These are phyloP conservation scores for Backusella tarrabulga DNA, from an alignment of 192 early-diverging fungal genomes.

Conservation along the genomic window DNA sequence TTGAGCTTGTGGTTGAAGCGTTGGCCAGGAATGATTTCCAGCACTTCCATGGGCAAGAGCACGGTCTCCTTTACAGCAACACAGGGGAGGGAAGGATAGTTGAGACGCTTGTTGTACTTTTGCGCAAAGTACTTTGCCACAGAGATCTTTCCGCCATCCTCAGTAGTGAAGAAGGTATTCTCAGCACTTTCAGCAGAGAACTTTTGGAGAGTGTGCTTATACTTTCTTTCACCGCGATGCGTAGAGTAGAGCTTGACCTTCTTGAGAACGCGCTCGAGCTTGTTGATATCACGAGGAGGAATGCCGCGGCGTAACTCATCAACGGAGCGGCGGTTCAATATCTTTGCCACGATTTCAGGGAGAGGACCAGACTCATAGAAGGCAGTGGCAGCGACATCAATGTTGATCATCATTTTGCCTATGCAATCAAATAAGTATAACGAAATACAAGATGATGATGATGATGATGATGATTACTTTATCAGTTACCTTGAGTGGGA, in stretches of 20 bases:
- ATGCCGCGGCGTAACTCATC: slow-evolving; percentile 49
- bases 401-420: slow-evolving; percentile 65
- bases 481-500: slow-evolving; percentile 58
- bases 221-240: slow-evolving; percentile 65
- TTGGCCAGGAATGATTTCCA: slow-evolving; percentile 79
- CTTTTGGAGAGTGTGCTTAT: slow-evolving; percentile 71
- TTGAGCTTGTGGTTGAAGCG: slow-evolving; percentile 80
- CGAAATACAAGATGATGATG: no score
- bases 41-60: slow-evolving; percentile 88
- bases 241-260: slow-evolving; percentile 51
- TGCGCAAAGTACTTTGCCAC: slow-evolving; percentile 78
- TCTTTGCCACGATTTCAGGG: slow-evolving; percentile 64
- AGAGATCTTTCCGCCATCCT: slow-evolving; percentile 51
- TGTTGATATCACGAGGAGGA: slow-evolving; percentile 39
- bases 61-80: slow-evolving; percentile 66
- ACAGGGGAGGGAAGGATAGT: slow-evolving; percentile 79
- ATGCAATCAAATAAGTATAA: not conserved
- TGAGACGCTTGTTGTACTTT: slow-evolving; percentile 67
- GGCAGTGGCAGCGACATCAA: slow-evolving; percentile 70
- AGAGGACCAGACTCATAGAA: slow-evolving; percentile 69
- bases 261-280: slow-evolving; percentile 50
- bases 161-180: slow-evolving; percentile 66
- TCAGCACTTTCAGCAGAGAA: slow-evolving; percentile 64
- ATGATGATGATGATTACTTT: no score
- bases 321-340: slow-evolving; percentile 53